Evolutionary conservation across 768 basidiomycete genomes (phyloP), one percentile per base, ranked within the genome.

Genomic region (Pulveroboletus sp.): DNA sequence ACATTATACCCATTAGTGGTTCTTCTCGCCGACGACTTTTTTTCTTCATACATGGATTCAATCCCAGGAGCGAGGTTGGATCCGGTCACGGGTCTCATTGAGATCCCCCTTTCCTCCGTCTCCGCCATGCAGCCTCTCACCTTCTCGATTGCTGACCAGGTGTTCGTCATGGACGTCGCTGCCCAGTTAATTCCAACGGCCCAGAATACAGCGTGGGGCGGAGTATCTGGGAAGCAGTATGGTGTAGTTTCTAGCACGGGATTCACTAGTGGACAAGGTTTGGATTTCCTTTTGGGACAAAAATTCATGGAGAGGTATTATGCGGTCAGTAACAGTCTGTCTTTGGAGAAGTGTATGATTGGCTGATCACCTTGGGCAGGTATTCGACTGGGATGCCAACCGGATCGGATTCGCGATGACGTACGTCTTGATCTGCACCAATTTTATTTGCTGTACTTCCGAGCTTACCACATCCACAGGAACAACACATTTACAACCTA

Each of bases 341-440:
- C 24, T 27, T 31, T 28, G 35, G 32, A 14, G 24, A 43, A 31
- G n/a, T n/a, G 15, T 35, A n/a, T 6, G 3, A 3, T 9, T 39
- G 9, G 31, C 7, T 18, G 41, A 35, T 17, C 5, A 0, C 15
- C 26, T 33, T 30, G 37, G 39, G 8, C 26, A 62, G 62, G 53
- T 62, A 5, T 64, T 64, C 17, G 61, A 64, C 39, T 7, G 41
- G 17, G 62, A 64, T 15, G 46, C 43, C 1, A 48, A 50, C 11
- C 58, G 50, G 5, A 38, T 62, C 39, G 62, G 62, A 21, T 61
- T 61, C 38, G 65, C 46, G 15, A 39, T 51, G 48, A 64, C 59
- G 61, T 64, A 15, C 56, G 61, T 58, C n/a, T n/a, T 28, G 4
- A 8, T 46, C 2, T 1, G 2, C 39, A n/a, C 30, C 28, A 10